Percentiles rank a stretch among this genome's conserved stretches.
phyloP scores from a whole-genome alignment of 2,329 filamentous ascomycete species.

The Gnomoniopsis smithogilvyi region DNA sequence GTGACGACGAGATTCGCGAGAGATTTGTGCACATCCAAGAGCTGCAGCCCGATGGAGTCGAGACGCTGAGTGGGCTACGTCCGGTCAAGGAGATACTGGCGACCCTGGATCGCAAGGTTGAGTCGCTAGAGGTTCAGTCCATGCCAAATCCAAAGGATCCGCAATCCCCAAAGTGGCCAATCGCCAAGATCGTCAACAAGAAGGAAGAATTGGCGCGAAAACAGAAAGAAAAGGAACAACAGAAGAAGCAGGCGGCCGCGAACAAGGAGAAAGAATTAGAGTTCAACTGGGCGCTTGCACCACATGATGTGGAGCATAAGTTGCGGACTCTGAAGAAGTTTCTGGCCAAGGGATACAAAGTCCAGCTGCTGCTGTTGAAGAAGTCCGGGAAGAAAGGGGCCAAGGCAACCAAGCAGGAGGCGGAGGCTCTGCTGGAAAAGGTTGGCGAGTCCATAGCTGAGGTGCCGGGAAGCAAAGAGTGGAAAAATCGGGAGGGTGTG shows the following conservation, averaged over 20 bases:
- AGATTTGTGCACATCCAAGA: slow-evolving; percentile 37
- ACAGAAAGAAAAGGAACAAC: slow-evolving; percentile 40
- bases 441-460: slow-evolving; percentile 36
- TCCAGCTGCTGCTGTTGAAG: slow-evolving; percentile 68
- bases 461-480: slow-evolving; percentile 37
- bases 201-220: slow-evolving; percentile 40
- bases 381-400: slow-evolving; percentile 62
- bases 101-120: slow-evolving; percentile 30
- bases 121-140: slow-evolving; percentile 42
- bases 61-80: slow-evolving; percentile 36
- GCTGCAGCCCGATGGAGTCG: slow-evolving; percentile 33
- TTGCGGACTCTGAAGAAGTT: slow-evolving; percentile 67
- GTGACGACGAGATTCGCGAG: slow-evolving; percentile 42
- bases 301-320: slow-evolving; percentile 71
- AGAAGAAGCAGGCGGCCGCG: slow-evolving; percentile 38
- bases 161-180: slow-evolving; percentile 38
- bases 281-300: slow-evolving; percentile 81
- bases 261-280: slow-evolving; percentile 71
- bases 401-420: slow-evolving; percentile 59
- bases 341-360: slow-evolving; percentile 68
- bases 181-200: slow-evolving; percentile 70
- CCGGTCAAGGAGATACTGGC: slow-evolving; percentile 37
- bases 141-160: slow-evolving; percentile 33
- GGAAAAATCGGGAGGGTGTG: slow-evolving; percentile 38
- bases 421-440: slow-evolving; percentile 51